phyloP scores from a whole-genome alignment of 2,329 filamentous ascomycete species.

The Fusarium piperis region DNA sequence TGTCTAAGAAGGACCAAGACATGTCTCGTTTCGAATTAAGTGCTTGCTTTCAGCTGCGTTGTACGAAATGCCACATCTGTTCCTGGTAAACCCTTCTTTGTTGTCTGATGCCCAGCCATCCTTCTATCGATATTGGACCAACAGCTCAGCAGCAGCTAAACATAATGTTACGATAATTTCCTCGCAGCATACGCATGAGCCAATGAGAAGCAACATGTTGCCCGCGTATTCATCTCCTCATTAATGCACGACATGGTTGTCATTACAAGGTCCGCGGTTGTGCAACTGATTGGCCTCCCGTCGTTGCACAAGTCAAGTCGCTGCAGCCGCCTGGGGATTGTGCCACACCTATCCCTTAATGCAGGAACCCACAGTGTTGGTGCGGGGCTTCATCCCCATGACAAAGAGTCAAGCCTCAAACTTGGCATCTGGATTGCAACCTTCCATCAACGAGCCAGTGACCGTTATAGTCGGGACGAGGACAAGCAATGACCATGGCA shows the following conservation, averaged over 20 bases:
- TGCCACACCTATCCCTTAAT: slow-evolving; percentile 31
- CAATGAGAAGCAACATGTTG: slow-evolving; percentile 11
- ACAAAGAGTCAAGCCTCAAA: slow-evolving; percentile 17
- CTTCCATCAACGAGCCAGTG: slow-evolving; percentile 2
- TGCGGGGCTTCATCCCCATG: neutral
- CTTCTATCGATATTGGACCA: neutral
- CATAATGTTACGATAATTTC: neutral
- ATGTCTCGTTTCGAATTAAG: slow-evolving; percentile 30
- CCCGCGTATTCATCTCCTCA: neutral
- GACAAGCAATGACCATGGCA: slow-evolving; percentile 13
- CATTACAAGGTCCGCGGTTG: slow-evolving; percentile 2
- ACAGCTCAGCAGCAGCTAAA: neutral
- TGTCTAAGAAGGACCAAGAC: slow-evolving; percentile 10
- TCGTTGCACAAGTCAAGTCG: slow-evolving; percentile 28
- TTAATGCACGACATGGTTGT: slow-evolving; percentile 7
- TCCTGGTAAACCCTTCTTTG: neutral
- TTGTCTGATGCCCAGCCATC: neutral
- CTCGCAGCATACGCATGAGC: neutral
- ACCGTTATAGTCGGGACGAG: slow-evolving; percentile 7
- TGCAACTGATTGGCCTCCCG: slow-evolving; percentile 22
- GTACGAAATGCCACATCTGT: neutral
- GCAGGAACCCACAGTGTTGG: slow-evolving; percentile 39
- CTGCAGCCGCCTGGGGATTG: slow-evolving; percentile 11
- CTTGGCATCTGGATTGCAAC: slow-evolving; percentile 22
- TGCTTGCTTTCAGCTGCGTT: neutral